A percentile compares a stretch with the other conserved stretches of the same genome.
These are phyloP conservation scores for Trichosanthes cucumerina DNA, from an alignment of 306 rosid species.

Conservation along the genomic window DNA sequence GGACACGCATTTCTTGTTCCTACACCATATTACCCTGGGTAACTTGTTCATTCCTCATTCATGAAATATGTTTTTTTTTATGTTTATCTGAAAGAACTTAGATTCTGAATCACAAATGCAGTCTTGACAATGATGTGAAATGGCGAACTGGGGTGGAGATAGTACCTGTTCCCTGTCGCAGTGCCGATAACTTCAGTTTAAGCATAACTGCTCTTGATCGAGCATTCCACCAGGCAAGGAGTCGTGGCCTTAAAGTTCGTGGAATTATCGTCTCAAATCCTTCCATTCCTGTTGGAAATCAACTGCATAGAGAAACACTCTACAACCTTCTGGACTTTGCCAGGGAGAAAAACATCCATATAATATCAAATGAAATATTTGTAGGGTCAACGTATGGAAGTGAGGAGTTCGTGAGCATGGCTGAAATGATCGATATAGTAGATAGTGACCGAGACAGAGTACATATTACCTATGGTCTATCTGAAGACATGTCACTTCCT, in stretches of 20 bases:
- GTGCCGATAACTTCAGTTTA: conserved; percentile 57
- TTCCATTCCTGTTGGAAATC: conserved; percentile 64
- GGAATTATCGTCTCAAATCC: conserved; percentile 79
- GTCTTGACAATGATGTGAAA: conserved; percentile 59
- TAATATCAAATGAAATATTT: conserved; percentile 63
- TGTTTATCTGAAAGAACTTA: conserved; percentile 14
- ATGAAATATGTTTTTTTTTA: neutral
- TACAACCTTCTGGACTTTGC: conserved; percentile 71
- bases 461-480: conserved; percentile 63
- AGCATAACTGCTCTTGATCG: conserved; percentile 53
- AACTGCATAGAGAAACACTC: conserved; percentile 47
- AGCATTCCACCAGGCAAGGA: conserved; percentile 82
- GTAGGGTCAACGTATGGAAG: conserved; percentile 42
- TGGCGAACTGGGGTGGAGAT: conserved; percentile 76
- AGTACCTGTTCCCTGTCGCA: conserved; percentile 74
- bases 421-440: conserved; percentile 61
- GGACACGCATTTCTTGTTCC: conserved; percentile 95
- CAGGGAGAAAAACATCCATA: conserved; percentile 85
- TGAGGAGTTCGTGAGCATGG: conserved; percentile 70
- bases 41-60: conserved; percentile 22
- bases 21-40: conserved; percentile 80
- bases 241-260: conserved; percentile 67
- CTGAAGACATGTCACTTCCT: conserved; percentile 73
- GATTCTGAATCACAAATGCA: conserved; percentile 33
- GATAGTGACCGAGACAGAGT: conserved; percentile 58